Conservation (phyloP, 176 grass and related monocot species). For the Cenchrus purpureus region DNA sequence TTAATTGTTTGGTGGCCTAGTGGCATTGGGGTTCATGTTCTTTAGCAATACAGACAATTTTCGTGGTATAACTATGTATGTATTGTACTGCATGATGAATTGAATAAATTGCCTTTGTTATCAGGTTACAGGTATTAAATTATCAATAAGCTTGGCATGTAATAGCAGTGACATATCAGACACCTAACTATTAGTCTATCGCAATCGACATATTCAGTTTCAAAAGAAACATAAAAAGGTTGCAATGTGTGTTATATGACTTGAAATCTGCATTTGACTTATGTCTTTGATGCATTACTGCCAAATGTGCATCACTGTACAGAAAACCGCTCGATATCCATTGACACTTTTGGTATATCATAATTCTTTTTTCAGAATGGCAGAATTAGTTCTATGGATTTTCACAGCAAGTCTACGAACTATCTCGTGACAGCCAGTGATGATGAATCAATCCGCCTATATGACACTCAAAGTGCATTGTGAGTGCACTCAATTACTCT, state of each 20-base stretch:
- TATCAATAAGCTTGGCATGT: conserved; percentile 10
- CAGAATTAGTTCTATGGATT: conserved; percentile 98
- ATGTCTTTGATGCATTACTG: conserved; percentile 25
- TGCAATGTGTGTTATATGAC: background rate
- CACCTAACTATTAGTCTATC: background rate
- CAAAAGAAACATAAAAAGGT: background rate
- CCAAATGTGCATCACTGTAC: background rate
- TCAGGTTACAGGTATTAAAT: background rate
- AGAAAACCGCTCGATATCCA: background rate
- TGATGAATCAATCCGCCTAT: conserved; percentile 96
- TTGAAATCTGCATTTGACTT: conserved; percentile 8
- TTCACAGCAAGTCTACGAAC: conserved; percentile 77
- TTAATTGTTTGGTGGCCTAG: background rate
- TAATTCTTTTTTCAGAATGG: conserved; percentile 70
- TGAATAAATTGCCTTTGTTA: background rate
- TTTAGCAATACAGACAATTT: background rate
- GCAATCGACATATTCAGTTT: background rate
- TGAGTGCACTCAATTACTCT: conserved; percentile 48
- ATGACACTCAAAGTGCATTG: conserved; percentile 93
- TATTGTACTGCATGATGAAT: background rate
- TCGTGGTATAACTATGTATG: conserved; percentile 14
- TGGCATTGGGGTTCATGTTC: background rate
- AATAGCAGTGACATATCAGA: background rate
- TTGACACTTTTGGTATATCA: background rate
- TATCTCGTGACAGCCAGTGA: conserved; percentile 93